phyloP scores from a whole-genome alignment of 2,329 filamentous ascomycete genomes.

The Aspergillus sp. region DNA sequence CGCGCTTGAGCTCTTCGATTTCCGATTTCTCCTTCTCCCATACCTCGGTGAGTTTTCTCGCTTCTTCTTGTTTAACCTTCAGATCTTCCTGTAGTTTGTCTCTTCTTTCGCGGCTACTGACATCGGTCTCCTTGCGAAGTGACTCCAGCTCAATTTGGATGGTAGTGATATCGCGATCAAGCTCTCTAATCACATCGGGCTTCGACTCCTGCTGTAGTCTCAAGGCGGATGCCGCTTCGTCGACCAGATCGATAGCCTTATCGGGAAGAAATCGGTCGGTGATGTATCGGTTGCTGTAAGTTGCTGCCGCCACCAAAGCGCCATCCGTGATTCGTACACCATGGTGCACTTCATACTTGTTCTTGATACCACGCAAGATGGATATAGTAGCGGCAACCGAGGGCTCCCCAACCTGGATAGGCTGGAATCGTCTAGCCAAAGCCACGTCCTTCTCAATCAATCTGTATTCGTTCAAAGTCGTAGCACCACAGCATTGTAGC shows the following conservation, averaged over 20 bases:
- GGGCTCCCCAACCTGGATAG: constrained; percentile 90
- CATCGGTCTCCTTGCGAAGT: constrained; percentile 87
- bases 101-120: constrained; percentile 82
- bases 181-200: constrained; percentile 86
- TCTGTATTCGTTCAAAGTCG: constrained; percentile 88
- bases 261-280: constrained; percentile 94
- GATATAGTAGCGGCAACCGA: constrained; percentile 90
- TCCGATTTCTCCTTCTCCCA: constrained; percentile 91
- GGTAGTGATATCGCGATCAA: constrained; percentile 95
- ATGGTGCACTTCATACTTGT: constrained; percentile 96
- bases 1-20: constrained; percentile 82
- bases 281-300: constrained; percentile 93
- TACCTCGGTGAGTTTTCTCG: constrained; percentile 70
- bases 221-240: constrained; percentile 88
- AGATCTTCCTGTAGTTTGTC: constrained; percentile 81
- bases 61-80: constrained; percentile 75
- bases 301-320: constrained; percentile 86
- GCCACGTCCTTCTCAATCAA: constrained; percentile 95
- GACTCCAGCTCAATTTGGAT: constrained; percentile 97
- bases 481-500: constrained; percentile 92
- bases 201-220: constrained; percentile 95
- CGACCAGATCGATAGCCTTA: constrained; percentile 95
- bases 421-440: constrained; percentile 87
- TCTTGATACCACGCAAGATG: constrained; percentile 93
- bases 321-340: constrained; percentile 93